These are phyloP conservation scores for Dactylis glomerata DNA, from an alignment of 176 grass and related monocot species.

Conservation along the genomic window DNA sequence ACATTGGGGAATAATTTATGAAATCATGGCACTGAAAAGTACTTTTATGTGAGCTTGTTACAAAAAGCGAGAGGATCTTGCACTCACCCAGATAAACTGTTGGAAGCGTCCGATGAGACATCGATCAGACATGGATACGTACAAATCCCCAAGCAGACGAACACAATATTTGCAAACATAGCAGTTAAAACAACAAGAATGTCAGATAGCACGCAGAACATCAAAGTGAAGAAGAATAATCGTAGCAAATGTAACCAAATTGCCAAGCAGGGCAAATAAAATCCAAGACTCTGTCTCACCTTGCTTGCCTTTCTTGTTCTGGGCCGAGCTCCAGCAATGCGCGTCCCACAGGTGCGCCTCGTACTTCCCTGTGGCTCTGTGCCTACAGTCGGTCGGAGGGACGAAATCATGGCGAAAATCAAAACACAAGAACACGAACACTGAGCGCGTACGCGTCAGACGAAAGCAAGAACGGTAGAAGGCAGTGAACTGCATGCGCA, in stretches of 20 bases:
- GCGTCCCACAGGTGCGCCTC: conserved; percentile 88
- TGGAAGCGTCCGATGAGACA: conserved; percentile 12
- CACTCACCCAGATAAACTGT: conserved; percentile 90
- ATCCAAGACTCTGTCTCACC: conserved; percentile 27
- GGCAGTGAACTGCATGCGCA: conserved; percentile 19
- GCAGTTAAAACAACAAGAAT: conserved; percentile 18
- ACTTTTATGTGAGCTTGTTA: conserved; percentile 27
- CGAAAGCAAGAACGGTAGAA: not conserved
- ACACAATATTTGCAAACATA: conserved; percentile 22
- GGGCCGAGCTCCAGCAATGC: conserved; percentile 23
- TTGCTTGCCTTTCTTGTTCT: conserved; percentile 81
- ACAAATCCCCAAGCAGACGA: conserved; percentile 30
- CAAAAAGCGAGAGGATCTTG: conserved; percentile 29
- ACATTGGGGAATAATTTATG: conserved; percentile 14
- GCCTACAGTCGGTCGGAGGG: conserved; percentile 30
- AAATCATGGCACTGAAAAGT: conserved; percentile 33
- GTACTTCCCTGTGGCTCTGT: conserved; percentile 63
- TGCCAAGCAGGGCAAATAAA: not conserved
- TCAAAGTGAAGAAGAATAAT: not conserved
- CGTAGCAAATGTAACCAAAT: not conserved
- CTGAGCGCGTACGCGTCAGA: not conserved
- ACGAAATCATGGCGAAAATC: too few relatives aligned
- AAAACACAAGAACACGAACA: not conserved
- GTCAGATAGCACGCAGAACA: conserved; percentile 21
- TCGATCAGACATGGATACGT: conserved; percentile 30